These are phyloP conservation scores for Coemansia sp. DNA, from an alignment of 192 early-diverging fungal species.

Conservation along the genomic window DNA sequence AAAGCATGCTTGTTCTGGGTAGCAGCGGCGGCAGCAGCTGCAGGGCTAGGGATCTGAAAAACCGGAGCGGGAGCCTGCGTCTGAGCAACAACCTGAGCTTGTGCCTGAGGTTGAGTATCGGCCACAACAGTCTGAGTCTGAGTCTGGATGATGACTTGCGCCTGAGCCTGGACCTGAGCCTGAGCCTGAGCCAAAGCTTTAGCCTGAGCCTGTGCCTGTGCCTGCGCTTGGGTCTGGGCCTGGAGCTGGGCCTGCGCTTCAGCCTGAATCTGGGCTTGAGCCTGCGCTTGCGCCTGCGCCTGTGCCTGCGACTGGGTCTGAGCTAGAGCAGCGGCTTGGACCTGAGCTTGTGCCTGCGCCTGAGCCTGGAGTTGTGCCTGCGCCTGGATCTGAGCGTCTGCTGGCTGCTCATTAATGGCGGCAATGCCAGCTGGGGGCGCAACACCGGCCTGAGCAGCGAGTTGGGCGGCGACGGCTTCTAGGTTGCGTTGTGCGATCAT, in stretches of 20 bases:
- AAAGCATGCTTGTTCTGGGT: background rate
- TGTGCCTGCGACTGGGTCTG: conserved; percentile 16
- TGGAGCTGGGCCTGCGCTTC: conserved; percentile 51
- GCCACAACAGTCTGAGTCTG: conserved; percentile 17
- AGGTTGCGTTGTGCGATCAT: conserved; percentile 52
- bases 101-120: background rate
- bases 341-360: conserved; percentile 30
- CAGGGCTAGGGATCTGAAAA: conserved; percentile 13
- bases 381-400: background rate
- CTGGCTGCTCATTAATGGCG: conserved; percentile 3
- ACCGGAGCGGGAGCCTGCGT: conserved; percentile 3
- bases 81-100: background rate
- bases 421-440: conserved; percentile 49
- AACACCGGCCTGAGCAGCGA: conserved; percentile 45
- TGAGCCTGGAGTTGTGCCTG: conserved; percentile 25
- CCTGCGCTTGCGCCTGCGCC: conserved; percentile 24
- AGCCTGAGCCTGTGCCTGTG: conserved; percentile 38
- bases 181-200: conserved; percentile 46
- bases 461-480: conserved; percentile 44
- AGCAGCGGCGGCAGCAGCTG: conserved; percentile 4
- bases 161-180: conserved; percentile 41
- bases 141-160: conserved; percentile 23
- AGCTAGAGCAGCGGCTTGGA: conserved; percentile 29
- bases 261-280: conserved; percentile 40
- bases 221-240: conserved; percentile 48